Conservation (phyloP, 176 grass and related monocot species). For the Pontederia paniculata region DNA sequence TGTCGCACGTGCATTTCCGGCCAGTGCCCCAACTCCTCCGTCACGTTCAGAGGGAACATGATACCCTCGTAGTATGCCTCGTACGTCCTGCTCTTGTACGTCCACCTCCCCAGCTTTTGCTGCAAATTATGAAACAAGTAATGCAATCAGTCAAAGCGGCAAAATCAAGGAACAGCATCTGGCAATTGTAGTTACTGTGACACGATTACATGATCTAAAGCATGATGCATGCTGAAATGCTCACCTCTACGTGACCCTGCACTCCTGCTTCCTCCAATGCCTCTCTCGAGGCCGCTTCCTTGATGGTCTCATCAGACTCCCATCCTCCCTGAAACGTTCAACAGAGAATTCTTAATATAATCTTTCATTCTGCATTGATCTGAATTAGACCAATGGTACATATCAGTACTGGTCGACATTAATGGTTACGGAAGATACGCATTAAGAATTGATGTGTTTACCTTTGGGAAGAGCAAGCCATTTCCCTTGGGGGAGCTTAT, state of each 20-base stretch:
- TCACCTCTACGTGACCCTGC: slow-evolving; percentile 11
- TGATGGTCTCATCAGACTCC: slow-evolving; percentile 16
- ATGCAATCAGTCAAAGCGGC: not conserved
- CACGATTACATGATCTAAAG: not conserved
- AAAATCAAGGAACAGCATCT: not conserved
- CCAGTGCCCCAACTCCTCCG: slow-evolving; percentile 57
- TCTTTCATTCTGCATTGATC: not conserved
- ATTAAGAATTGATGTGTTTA: not conserved
- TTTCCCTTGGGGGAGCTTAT: slow-evolving; percentile 13
- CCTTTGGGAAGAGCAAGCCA: slow-evolving; percentile 19
- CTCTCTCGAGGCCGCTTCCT: slow-evolving; percentile 16
- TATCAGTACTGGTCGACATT: not conserved
- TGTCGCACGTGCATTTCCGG: slow-evolving; percentile 71
- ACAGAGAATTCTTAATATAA: no score
- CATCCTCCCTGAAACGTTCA: slow-evolving; percentile 14
- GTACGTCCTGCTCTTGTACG: slow-evolving; percentile 79
- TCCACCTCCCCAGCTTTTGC: slow-evolving; percentile 42
- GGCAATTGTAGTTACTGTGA: not conserved
- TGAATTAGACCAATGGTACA: not conserved
- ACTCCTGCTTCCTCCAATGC: slow-evolving; percentile 21
- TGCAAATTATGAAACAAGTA: not conserved
- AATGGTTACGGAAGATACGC: not conserved
- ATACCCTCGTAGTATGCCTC: slow-evolving; percentile 53
- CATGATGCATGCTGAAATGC: not conserved
- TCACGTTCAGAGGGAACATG: slow-evolving; percentile 76